These are phyloP conservation scores for Carex parvula DNA, from an alignment of 176 grass and related monocot species.

Conservation along the genomic window DNA sequence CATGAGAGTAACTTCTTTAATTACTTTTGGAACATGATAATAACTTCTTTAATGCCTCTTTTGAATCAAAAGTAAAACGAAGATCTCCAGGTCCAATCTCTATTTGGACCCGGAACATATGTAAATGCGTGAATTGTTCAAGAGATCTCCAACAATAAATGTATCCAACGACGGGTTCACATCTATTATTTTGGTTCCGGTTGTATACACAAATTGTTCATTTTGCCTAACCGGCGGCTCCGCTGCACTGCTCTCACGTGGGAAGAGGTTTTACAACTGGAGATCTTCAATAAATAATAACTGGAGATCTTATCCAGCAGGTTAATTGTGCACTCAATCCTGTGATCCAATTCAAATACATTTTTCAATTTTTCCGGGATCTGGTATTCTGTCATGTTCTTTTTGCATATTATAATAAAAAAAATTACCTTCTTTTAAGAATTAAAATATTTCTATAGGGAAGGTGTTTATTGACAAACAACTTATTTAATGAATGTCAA, in stretches of 20 bases:
- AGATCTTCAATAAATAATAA: neutral
- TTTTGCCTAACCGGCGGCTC: neutral
- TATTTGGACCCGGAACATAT: neutral
- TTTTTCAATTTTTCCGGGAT: too few species aligned
- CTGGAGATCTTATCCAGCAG: neutral
- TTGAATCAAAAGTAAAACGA: constrained; percentile 3
- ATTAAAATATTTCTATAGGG: too few species aligned
- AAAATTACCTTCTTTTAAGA: too few species aligned
- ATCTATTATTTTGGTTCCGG: neutral
- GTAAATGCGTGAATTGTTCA: neutral
- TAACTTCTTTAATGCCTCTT: neutral
- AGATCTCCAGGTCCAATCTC: neutral
- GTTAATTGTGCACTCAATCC: neutral
- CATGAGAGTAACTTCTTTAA: neutral
- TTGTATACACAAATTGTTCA: neutral
- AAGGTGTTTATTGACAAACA: too few species aligned
- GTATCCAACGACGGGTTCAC: neutral
- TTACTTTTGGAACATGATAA: neutral
- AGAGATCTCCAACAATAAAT: neutral
- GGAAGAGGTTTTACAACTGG: neutral
- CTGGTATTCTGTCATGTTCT: too few species aligned
- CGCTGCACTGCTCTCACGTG: neutral
- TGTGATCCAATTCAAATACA: too few species aligned
- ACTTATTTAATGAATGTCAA: too few species aligned
- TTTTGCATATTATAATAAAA: too few species aligned